Conservation (phyloP, 495 filamentous ascomycete genomes). For the Penicillium antarcticum region DNA sequence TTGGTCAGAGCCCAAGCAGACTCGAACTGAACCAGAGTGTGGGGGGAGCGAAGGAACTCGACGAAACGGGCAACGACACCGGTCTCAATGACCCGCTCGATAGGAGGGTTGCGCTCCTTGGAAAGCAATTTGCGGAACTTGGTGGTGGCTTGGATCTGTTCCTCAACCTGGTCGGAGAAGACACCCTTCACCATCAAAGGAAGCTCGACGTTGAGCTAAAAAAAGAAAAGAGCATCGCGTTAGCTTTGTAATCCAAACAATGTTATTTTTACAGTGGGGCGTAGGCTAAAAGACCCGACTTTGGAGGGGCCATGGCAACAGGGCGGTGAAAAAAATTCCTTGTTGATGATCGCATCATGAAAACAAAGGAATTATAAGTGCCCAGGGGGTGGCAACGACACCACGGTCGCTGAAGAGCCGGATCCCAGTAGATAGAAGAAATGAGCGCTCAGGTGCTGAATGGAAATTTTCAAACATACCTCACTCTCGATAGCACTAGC, state of each 20-base stretch:
- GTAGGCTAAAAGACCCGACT: slow-evolving; percentile 13
- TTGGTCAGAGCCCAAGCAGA: slow-evolving; percentile 99
- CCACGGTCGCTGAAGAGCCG: neutral
- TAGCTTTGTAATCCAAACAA: slow-evolving; percentile 24
- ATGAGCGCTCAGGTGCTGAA: slow-evolving; percentile 12
- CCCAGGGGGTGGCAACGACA: slow-evolving; percentile 4
- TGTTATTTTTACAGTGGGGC: slow-evolving; percentile 16
- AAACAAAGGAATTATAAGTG: slow-evolving; percentile 20
- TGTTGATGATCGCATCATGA: slow-evolving; percentile 33
- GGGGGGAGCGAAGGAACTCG: slow-evolving; percentile 95
- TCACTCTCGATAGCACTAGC: slow-evolving; percentile 89
- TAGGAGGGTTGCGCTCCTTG: slow-evolving; percentile 98
- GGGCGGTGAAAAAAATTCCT: slow-evolving; percentile 43
- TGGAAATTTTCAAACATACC: slow-evolving; percentile 57
- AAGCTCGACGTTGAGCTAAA: slow-evolving; percentile 93
- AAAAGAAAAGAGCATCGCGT: slow-evolving; percentile 28
- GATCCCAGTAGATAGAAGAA: neutral
- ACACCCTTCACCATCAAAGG: slow-evolving; percentile 97
- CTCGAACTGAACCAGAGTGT: slow-evolving; percentile 98
- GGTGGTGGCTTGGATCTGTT: slow-evolving; percentile 97
- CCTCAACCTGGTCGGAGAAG: slow-evolving; percentile 97
- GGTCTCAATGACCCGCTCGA: slow-evolving; percentile 98
- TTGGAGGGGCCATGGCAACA: slow-evolving; percentile 31
- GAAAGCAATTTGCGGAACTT: slow-evolving; percentile 97
- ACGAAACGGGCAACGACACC: slow-evolving; percentile 97